Evolutionary conservation across 2,329 filamentous ascomycete species (phyloP), one percentile per base, ranked within the genome.

Genomic region (Colletotrichum chrysophilum): DNA sequence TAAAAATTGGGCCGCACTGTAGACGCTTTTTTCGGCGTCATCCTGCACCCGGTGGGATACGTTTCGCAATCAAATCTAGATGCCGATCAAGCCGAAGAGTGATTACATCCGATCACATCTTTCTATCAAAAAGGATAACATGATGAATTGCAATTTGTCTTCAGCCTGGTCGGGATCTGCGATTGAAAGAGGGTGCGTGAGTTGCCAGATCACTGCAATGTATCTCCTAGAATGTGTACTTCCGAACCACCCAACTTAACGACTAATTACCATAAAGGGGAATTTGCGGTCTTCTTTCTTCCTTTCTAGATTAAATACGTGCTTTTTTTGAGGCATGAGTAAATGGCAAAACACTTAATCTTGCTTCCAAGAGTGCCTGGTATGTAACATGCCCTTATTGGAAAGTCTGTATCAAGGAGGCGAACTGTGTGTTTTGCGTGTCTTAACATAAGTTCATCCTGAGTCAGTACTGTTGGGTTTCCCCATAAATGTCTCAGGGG

Each of bases 401-500:
- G 38, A n/a, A 48, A 48, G 0, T 0, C 18, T 0, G 38, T 48
- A n/a, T 12, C 38, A 48, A 48, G 18, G 38, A 48, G 38, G 38
- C 0, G 18, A 2, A 48, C 9, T 48, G 18, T 48, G 38, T 43
- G 18, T 43, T 43, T 43, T 43, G 38, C 38, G 18, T n/a, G 38
- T 48, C 38, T 12, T 48, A 48, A 43, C 38, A n/a, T 1, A 43
- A 43, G 18, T n/a, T 43, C 38, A 43, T n/a, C 18, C 38, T 5
- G 18, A 43, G 38, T 48, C 38, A 48, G 38, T n/a, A 48, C 38
- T 48, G 38, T 2, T 48, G 5, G 38, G 18, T 48, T 48, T 48
- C 18, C 38, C 9, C 38, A 48, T 1, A 12, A n/a, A 48, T 0
- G n/a, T 1, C 0, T n/a, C 0, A 0, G 18, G 18, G 0, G 9